Percentiles rank a stretch among this genome's conserved stretches.
These are phyloP conservation scores for Phytophthora multivora DNA, from an alignment of 352 stramenopile genomes.

Conservation along the genomic window DNA sequence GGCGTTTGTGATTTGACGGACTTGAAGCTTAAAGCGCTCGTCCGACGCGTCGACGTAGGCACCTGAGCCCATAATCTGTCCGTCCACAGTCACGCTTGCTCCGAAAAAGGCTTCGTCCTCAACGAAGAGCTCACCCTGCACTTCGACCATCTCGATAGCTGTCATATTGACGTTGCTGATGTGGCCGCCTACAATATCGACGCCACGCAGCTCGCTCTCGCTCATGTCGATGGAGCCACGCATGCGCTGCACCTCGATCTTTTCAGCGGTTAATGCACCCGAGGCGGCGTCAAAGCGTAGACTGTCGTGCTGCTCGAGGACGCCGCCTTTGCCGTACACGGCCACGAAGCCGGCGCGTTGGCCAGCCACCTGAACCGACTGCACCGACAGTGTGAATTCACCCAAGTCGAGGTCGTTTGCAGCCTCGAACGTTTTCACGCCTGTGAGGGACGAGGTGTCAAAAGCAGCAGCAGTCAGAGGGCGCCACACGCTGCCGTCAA, in stretches of 20 bases:
- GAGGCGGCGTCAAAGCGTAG: conserved; percentile 67
- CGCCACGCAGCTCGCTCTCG: conserved; percentile 64
- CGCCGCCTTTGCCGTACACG: conserved; percentile 72
- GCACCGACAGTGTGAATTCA: conserved; percentile 67
- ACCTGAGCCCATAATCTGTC: conserved; percentile 89
- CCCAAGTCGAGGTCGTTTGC: conserved; percentile 80
- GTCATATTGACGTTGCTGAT: conserved; percentile 85
- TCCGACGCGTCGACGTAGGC: conserved; percentile 93
- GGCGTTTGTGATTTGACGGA: conserved; percentile 53
- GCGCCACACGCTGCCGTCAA: conserved; percentile 65
- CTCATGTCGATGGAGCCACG: conserved; percentile 82
- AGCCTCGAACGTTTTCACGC: conserved; percentile 63
- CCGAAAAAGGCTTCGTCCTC: conserved; percentile 85
- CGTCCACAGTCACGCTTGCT: conserved; percentile 83
- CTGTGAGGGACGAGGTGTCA: conserved; percentile 60
- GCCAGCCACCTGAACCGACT: conserved; percentile 64
- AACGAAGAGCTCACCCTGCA: conserved; percentile 85
- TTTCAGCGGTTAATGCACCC: conserved; percentile 43
- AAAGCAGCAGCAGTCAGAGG: conserved; percentile 71
- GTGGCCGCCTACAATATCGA: conserved; percentile 77
- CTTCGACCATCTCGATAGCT: conserved; percentile 65
- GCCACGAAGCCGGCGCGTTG: conserved; percentile 62
- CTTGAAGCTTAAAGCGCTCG: conserved; percentile 82
- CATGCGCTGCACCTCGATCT: conserved; percentile 54
- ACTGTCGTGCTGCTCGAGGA: conserved; percentile 60